Conservation (phyloP, 139 green algal genomes). For the Desmodesmus armatus region DNA sequence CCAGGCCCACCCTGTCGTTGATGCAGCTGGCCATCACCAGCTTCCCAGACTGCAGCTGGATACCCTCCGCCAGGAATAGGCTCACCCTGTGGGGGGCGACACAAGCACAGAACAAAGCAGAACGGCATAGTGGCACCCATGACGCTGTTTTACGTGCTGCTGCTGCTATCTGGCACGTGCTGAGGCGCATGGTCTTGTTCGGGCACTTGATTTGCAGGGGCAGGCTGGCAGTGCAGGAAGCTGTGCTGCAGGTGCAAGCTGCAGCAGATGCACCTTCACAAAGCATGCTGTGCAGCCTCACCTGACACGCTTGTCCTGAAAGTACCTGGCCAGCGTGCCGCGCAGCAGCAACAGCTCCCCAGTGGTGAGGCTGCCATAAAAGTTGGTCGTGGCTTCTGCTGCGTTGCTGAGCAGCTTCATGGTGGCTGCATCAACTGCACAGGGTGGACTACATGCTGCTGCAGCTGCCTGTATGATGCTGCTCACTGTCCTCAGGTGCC, state of each 20-base stretch:
- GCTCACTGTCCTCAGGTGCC: slow-evolving; percentile 61
- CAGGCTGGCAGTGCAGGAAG: too few species aligned
- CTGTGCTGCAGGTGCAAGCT: too few species aligned
- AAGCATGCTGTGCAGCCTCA: too few species aligned
- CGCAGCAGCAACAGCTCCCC: slow-evolving; percentile 66
- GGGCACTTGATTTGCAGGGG: too few species aligned
- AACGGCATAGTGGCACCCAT: too few species aligned
- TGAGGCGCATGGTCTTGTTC: too few species aligned
- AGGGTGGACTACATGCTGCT: not conserved
- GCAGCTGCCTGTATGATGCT: slow-evolving; percentile 45
- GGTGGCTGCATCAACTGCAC: not conserved
- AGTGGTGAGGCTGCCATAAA: slow-evolving; percentile 40
- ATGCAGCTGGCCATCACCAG: slow-evolving; percentile 60
- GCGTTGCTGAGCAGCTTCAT: slow-evolving; percentile 31
- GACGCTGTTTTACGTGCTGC: too few species aligned
- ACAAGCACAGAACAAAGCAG: too few species aligned
- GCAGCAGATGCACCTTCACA: too few species aligned
- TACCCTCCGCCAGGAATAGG: slow-evolving; percentile 73
- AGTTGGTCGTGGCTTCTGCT: not conserved
- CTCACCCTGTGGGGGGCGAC: too few species aligned
- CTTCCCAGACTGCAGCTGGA: slow-evolving; percentile 62
- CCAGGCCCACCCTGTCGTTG: slow-evolving; percentile 10
- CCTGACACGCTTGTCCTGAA: slow-evolving; percentile 73
- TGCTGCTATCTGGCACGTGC: too few species aligned
- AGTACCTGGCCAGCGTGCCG: slow-evolving; percentile 66